Evolutionary conservation across 495 filamentous ascomycete species (phyloP).

Genomic region (Hapsidospora chrysogenum): DNA sequence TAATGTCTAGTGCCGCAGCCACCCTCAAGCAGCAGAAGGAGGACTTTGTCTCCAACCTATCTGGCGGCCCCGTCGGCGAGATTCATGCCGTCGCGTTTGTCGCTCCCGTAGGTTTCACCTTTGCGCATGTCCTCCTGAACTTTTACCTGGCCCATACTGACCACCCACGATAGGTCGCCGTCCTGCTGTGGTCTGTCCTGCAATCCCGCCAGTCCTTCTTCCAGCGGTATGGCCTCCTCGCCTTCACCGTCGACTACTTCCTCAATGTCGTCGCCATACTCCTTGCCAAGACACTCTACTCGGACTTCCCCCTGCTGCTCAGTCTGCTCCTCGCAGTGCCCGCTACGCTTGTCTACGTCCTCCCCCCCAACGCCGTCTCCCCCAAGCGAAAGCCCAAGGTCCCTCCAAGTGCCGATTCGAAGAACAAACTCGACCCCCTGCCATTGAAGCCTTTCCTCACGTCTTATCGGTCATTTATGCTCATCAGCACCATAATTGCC

Average conservation of each 20-base stretch:
- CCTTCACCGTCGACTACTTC: constrained; percentile 63
- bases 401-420: constrained; percentile 27
- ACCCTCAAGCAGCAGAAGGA: constrained; percentile 84
- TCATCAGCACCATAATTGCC: constrained; percentile 79
- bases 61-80: constrained; percentile 69
- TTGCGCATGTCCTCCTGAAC: neutral
- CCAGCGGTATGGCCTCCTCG: constrained; percentile 47
- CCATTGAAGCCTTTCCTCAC: constrained; percentile 85
- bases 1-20: constrained; percentile 6
- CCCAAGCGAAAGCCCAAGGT: constrained; percentile 39
- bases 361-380: constrained; percentile 19
- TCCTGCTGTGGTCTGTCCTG: constrained; percentile 76
- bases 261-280: constrained; percentile 71
- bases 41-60: constrained; percentile 83
- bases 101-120: constrained; percentile 49
- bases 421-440: constrained; percentile 28
- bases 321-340: constrained; percentile 59
- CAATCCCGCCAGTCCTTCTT: constrained; percentile 83
- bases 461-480: constrained; percentile 76
- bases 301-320: constrained; percentile 54
- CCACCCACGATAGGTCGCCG: constrained; percentile 62
- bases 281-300: constrained; percentile 76
- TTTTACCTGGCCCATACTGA: too few species aligned
- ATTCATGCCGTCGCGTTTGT: constrained; percentile 75
- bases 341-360: constrained; percentile 41